These are phyloP conservation scores for Pseudocercospora macadamiae DNA, from an alignment of 2,329 filamentous ascomycete species.

Conservation along the genomic window DNA sequence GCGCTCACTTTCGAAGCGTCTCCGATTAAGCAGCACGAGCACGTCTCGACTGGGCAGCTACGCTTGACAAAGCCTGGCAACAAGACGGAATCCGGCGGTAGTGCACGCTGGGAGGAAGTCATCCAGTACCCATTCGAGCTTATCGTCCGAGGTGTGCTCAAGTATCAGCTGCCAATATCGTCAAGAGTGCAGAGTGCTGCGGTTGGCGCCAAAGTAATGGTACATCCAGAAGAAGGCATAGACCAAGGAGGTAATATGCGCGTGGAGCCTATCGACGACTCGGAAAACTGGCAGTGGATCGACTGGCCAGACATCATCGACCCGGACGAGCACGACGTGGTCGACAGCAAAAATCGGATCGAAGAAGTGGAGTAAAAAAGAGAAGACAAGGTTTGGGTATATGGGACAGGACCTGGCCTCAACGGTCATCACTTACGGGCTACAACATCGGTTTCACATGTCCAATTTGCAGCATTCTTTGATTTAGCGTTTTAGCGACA, in stretches of 20 bases:
- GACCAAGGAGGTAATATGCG: slow-evolving; percentile 35
- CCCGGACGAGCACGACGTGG: slow-evolving; percentile 15
- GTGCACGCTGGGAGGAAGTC: slow-evolving; percentile 86
- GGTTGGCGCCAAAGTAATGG: slow-evolving; percentile 47
- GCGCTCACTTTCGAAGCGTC: slow-evolving; percentile 87
- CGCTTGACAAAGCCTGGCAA: slow-evolving; percentile 84
- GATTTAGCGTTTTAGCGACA: slow-evolving; percentile 29
- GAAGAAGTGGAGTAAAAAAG: slow-evolving; percentile 13
- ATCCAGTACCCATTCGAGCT: slow-evolving; percentile 91
- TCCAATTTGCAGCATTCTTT: slow-evolving; percentile 22
- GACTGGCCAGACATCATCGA: slow-evolving; percentile 31
- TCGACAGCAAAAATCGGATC: slow-evolving; percentile 7
- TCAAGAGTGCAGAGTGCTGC: slow-evolving; percentile 57
- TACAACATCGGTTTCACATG: slow-evolving; percentile 24
- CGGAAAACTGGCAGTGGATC: slow-evolving; percentile 38
- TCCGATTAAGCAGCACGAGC: slow-evolving; percentile 74
- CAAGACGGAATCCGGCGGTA: slow-evolving; percentile 78
- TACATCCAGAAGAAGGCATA: slow-evolving; percentile 44
- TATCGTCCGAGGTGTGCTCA: slow-evolving; percentile 86
- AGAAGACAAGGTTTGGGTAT: not conserved
- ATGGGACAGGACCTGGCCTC: slow-evolving; percentile 4
- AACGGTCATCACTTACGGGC: slow-evolving; percentile 9
- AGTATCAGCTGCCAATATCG: slow-evolving; percentile 71
- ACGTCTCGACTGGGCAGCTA: slow-evolving; percentile 78
- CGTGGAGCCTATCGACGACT: slow-evolving; percentile 31